phyloP scores from a whole-genome alignment of 202 grass and related monocot genomes.

The Digitaria exilis region DNA sequence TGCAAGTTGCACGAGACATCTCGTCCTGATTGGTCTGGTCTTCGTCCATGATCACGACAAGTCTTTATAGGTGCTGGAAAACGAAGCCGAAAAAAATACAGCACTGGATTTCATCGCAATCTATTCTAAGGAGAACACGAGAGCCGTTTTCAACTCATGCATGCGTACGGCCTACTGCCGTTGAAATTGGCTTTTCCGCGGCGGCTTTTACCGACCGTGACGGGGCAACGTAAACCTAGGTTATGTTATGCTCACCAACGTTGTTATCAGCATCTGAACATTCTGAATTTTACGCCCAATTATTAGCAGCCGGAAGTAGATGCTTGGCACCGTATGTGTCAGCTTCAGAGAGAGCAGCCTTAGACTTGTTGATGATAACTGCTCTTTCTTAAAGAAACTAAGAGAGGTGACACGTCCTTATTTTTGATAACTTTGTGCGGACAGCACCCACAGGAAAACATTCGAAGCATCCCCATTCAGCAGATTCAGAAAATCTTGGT shows the following conservation, averaged over 20 bases:
- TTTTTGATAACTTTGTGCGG: no score
- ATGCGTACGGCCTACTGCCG: background rate
- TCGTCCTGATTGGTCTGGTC: background rate
- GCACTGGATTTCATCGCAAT: background rate
- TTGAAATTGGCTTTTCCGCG: background rate
- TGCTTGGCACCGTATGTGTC: background rate
- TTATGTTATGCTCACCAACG: background rate
- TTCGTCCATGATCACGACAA: background rate
- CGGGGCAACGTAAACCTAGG: background rate
- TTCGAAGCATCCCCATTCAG: background rate
- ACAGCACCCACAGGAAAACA: no score
- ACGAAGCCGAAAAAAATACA: background rate
- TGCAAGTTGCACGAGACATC: conserved; percentile 9
- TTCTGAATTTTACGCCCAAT: background rate
- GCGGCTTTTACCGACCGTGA: conserved; percentile 18
- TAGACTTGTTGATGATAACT: no score
- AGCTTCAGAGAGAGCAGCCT: background rate
- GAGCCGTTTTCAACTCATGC: background rate
- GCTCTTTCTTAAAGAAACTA: background rate
- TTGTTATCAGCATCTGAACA: background rate
- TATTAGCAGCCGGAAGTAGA: background rate
- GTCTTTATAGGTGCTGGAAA: background rate
- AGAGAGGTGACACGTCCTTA: conserved; percentile 19
- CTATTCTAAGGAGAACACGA: conserved; percentile 8
- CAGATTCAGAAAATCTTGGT: background rate